Evolutionary conservation across 2,329 filamentous ascomycete species (phyloP).

Genomic region (Capronia coronata): DNA sequence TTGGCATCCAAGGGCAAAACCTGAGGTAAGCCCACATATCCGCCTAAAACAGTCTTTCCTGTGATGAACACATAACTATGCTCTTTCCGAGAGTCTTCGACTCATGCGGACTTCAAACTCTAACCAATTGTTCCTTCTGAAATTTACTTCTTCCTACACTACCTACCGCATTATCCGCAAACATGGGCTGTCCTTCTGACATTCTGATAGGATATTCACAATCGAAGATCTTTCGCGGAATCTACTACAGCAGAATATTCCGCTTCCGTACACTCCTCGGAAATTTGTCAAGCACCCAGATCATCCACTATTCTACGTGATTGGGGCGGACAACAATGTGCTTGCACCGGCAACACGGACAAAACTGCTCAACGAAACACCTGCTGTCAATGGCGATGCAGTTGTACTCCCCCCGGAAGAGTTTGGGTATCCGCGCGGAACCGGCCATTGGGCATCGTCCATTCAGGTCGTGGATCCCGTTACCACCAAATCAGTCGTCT

Average conservation of each 20-base stretch:
- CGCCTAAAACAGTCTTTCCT: slow-evolving; percentile 22
- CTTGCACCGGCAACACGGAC: slow-evolving; percentile 70
- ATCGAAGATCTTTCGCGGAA: slow-evolving; percentile 82
- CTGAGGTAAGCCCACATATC: slow-evolving; percentile 57
- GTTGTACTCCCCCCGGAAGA: slow-evolving; percentile 66
- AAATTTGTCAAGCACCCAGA: slow-evolving; percentile 83
- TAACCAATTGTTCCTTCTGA: slow-evolving; percentile 98
- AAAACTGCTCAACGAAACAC: slow-evolving; percentile 67
- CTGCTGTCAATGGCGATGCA: slow-evolving; percentile 65
- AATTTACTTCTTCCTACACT: not conserved
- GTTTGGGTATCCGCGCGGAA: slow-evolving; percentile 80
- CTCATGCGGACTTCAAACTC: slow-evolving; percentile 44
- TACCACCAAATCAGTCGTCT: slow-evolving; percentile 63
- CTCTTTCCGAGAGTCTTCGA: slow-evolving; percentile 33
- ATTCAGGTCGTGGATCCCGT: slow-evolving; percentile 86
- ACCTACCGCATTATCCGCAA: not conserved
- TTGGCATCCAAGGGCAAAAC: slow-evolving; percentile 84
- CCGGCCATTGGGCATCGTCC: slow-evolving; percentile 89
- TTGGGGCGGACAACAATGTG: slow-evolving; percentile 89
- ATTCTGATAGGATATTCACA: slow-evolving; percentile 67
- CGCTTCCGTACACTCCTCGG: slow-evolving; percentile 83
- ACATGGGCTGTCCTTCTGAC: slow-evolving; percentile 6
- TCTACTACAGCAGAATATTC: slow-evolving; percentile 76
- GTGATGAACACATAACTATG: slow-evolving; percentile 60
- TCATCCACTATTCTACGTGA: slow-evolving; percentile 83